Evolutionary conservation across 352 stramenopile genomes (phyloP).

Genomic region (Globisporangium solare): DNA sequence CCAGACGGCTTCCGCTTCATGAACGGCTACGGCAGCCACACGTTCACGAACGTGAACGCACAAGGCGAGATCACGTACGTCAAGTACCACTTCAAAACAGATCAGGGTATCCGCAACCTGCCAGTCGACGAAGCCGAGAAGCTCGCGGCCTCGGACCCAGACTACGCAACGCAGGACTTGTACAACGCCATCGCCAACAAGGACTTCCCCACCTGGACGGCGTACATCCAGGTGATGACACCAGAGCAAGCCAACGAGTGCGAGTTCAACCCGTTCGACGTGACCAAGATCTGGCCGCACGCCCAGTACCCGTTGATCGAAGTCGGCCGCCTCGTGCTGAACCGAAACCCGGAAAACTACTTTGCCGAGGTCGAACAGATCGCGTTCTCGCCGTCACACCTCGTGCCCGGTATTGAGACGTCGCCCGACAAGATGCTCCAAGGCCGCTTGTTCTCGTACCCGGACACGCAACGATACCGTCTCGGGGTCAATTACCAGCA

Average conservation of each 20-base stretch:
- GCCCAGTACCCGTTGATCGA: slow-evolving; percentile 77
- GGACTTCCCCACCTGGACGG: slow-evolving; percentile 80
- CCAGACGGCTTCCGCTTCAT: slow-evolving; percentile 87
- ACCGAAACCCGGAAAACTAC: slow-evolving; percentile 91
- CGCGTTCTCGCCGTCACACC: slow-evolving; percentile 84
- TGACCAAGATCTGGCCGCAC: slow-evolving; percentile 89
- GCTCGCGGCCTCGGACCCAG: slow-evolving; percentile 68
- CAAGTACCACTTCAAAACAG: slow-evolving; percentile 93
- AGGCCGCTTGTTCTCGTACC: slow-evolving; percentile 85
- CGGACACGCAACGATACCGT: slow-evolving; percentile 82
- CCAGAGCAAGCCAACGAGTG: slow-evolving; percentile 51
- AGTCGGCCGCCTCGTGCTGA: slow-evolving; percentile 86
- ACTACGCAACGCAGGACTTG: slow-evolving; percentile 89
- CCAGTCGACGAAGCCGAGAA: slow-evolving; percentile 60
- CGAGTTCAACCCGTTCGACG: slow-evolving; percentile 88
- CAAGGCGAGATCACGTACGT: slow-evolving; percentile 75
- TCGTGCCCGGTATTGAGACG: slow-evolving; percentile 88
- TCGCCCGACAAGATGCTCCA: slow-evolving; percentile 86
- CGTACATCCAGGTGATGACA: slow-evolving; percentile 92
- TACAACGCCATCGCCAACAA: slow-evolving; percentile 85
- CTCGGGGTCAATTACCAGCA: slow-evolving; percentile 86
- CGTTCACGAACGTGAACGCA: slow-evolving; percentile 88
- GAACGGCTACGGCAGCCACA: slow-evolving; percentile 91
- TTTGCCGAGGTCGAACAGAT: slow-evolving; percentile 91
- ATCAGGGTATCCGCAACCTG: slow-evolving; percentile 87